Percentiles rank a stretch among this genome's conserved stretches.
Evolutionary conservation across 2,329 filamentous ascomycete species (phyloP).

Genomic region (Aspergillus neotritici): DNA sequence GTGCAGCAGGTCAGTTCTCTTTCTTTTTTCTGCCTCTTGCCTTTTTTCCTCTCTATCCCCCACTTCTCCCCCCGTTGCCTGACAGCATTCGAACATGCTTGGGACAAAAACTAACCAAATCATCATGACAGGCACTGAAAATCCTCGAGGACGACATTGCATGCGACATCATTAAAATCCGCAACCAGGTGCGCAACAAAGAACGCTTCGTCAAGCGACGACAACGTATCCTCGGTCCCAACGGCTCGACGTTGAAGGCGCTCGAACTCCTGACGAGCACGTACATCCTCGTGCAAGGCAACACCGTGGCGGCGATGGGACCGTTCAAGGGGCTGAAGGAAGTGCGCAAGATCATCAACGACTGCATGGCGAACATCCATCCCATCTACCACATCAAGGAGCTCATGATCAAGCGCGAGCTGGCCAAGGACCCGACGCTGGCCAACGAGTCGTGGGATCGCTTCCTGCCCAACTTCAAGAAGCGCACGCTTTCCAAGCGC

Average conservation of each 20-base stretch:
- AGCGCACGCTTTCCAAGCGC: constrained; percentile 78
- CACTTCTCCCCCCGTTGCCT: not conserved
- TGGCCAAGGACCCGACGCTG: constrained; percentile 82
- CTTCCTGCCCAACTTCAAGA: constrained; percentile 97
- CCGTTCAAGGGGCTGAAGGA: constrained; percentile 91
- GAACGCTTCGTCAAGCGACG: constrained; percentile 92
- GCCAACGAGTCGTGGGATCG: constrained; percentile 89
- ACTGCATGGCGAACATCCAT: constrained; percentile 94
- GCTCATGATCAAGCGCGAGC: constrained; percentile 87
- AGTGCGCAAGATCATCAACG: constrained; percentile 79
- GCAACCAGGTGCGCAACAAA: constrained; percentile 84
- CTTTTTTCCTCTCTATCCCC: not conserved
- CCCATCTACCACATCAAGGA: constrained; percentile 92
- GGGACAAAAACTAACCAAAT: no score
- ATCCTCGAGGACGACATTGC: constrained; percentile 89
- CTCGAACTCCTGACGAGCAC: constrained; percentile 85
- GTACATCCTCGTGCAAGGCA: constrained; percentile 93
- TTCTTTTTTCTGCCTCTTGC: not conserved
- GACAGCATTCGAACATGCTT: no score
- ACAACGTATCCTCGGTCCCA: constrained; percentile 85
- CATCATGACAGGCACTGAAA: constrained; percentile 60
- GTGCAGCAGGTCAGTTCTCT: constrained; percentile 59
- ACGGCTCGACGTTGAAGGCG: constrained; percentile 87
- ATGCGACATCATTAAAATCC: constrained; percentile 94
- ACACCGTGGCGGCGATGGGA: constrained; percentile 89